Conservation (phyloP, 495 filamentous ascomycete species). For the Jackrogersella minutella region DNA sequence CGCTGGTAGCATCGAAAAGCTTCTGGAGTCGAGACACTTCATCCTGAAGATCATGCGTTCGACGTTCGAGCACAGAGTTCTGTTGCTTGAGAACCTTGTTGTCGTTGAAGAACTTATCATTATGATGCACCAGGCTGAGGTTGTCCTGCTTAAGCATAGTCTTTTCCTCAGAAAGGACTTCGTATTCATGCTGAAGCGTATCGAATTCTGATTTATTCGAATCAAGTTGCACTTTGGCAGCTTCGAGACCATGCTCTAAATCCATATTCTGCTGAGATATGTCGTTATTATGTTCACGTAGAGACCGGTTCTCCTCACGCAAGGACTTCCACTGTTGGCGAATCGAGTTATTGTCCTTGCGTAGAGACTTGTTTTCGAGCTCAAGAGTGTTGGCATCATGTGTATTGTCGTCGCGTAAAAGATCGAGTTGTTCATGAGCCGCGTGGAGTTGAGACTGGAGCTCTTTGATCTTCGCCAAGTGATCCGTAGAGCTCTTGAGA, state of each 20-base stretch:
- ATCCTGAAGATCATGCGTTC: conserved; percentile 45
- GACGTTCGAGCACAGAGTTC: conserved; percentile 45
- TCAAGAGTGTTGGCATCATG: conserved; percentile 24
- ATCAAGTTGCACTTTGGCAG: conserved; percentile 47
- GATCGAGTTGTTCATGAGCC: conserved; percentile 49
- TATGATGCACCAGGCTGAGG: conserved; percentile 54
- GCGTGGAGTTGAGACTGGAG: conserved; percentile 53
- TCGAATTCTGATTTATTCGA: conserved; percentile 48
- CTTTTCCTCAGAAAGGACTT: conserved; percentile 47
- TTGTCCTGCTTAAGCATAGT: conserved; percentile 51
- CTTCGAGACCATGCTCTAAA: conserved; percentile 49
- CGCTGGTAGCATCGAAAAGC: conserved; percentile 41
- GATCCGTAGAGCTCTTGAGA: conserved; percentile 51
- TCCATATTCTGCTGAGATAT: conserved; percentile 47
- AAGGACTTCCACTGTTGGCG: conserved; percentile 40
- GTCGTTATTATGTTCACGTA: conserved; percentile 39
- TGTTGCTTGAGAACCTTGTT: conserved; percentile 55
- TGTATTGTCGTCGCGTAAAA: conserved; percentile 27
- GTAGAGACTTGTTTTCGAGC: conserved; percentile 47
- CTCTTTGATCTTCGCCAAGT: conserved; percentile 53
- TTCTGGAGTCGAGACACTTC: conserved; percentile 47
- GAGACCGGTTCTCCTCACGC: conserved; percentile 40
- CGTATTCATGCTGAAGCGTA: conserved; percentile 43
- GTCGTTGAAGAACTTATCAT: conserved; percentile 56
- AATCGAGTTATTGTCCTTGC: conserved; percentile 46